These are phyloP conservation scores for Monilinia laxa DNA, from an alignment of 2,329 filamentous ascomycete genomes.

Conservation along the genomic window DNA sequence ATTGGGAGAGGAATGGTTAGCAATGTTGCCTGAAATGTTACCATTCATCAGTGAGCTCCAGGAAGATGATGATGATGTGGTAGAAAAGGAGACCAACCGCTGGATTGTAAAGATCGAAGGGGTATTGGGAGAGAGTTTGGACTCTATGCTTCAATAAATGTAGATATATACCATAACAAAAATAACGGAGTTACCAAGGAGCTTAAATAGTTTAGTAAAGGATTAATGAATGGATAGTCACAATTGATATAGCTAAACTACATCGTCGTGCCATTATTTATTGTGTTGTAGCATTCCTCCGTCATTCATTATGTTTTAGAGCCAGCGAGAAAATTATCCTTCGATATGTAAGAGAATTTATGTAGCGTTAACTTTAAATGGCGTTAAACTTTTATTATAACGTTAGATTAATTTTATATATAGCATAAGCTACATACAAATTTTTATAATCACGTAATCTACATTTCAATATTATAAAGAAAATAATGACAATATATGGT, in stretches of 20 bases:
- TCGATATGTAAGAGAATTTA: too few species aligned
- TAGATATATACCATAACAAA: conserved; percentile 20
- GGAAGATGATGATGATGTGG: conserved; percentile 92
- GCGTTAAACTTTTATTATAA: too few species aligned
- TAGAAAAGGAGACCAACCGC: conserved; percentile 82
- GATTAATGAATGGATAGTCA: conserved; percentile 15
- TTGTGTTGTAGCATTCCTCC: background rate
- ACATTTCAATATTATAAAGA: too few species aligned
- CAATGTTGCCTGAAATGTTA: conserved; percentile 89
- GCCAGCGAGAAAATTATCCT: too few species aligned
- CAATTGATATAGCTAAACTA: background rate
- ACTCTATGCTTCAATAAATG: conserved; percentile 81
- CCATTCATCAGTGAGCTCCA: conserved; percentile 93
- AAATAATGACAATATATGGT: too few species aligned
- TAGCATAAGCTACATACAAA: too few species aligned
- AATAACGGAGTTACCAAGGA: conserved; percentile 13
- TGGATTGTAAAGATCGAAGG: conserved; percentile 92
- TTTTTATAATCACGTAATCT: too few species aligned
- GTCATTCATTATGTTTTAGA: too few species aligned
- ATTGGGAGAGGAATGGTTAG: conserved; percentile 90
- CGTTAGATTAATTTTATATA: too few species aligned
- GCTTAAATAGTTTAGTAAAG: conserved; percentile 4
- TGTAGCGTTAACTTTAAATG: too few species aligned
- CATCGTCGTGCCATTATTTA: background rate
- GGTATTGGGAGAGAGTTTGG: conserved; percentile 84